Conservation (phyloP, 2,329 filamentous ascomycete species). For the Neurospora sp. region DNA sequence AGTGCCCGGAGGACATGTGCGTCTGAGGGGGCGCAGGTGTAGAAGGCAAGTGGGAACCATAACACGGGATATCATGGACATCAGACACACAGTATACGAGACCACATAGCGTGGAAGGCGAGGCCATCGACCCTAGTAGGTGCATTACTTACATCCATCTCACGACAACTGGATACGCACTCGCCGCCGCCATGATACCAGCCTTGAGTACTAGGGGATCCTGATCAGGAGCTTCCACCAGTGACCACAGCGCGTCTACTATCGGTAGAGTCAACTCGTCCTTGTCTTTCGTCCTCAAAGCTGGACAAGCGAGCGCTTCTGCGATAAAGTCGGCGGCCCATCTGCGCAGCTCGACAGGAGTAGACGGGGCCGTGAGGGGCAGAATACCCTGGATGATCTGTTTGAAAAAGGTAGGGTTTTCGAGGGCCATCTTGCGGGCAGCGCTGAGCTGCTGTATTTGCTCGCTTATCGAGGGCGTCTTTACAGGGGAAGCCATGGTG, state of each 20-base stretch:
- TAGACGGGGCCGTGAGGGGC: conserved; percentile 72
- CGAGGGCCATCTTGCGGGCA: conserved; percentile 80
- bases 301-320: conserved; percentile 91
- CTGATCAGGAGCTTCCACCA: conserved; percentile 61
- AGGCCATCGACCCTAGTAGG: not conserved
- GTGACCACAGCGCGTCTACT: conserved; percentile 59
- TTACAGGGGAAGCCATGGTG: conserved; percentile 41
- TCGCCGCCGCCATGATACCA: conserved; percentile 79
- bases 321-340: conserved; percentile 96
- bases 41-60: not conserved
- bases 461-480: conserved; percentile 50
- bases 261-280: conserved; percentile 68
- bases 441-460: conserved; percentile 82
- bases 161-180: conserved; percentile 86
- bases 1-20: not conserved
- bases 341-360: conserved; percentile 73
- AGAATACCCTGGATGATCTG: conserved; percentile 87
- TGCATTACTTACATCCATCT: conserved; percentile 75
- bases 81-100: not conserved
- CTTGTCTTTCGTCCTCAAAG: conserved; percentile 67
- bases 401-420: conserved; percentile 78
- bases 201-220: conserved; percentile 76
- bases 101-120: not conserved
- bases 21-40: not conserved
- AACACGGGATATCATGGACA: not conserved